Evolutionary conservation across 768 basidiomycete genomes (phyloP).

Genomic region (Tricholoma furcatifolium): DNA sequence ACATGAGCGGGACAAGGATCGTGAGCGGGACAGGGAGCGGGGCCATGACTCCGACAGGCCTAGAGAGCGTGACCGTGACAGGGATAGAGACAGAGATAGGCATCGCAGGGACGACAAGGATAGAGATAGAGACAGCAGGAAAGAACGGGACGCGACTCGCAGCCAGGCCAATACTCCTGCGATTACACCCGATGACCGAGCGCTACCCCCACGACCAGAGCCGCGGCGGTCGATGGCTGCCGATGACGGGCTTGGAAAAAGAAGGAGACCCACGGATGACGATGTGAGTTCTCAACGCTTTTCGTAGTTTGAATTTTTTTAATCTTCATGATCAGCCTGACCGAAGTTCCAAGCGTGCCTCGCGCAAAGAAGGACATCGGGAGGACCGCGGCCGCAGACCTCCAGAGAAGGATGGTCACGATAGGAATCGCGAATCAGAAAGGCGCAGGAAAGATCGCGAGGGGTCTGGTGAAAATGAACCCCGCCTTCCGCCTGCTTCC

Average conservation of each 20-base stretch:
- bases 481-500: slow-evolving; percentile 29
- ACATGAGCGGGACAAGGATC: slow-evolving; percentile 56
- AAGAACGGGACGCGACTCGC: slow-evolving; percentile 53
- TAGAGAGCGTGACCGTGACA: slow-evolving; percentile 51
- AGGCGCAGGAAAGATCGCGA: slow-evolving; percentile 71
- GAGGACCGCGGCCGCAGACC: slow-evolving; percentile 70
- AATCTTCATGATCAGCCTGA: slow-evolving; percentile 49
- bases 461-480: slow-evolving; percentile 45
- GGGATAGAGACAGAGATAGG: slow-evolving; percentile 45
- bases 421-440: slow-evolving; percentile 63
- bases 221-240: slow-evolving; percentile 46
- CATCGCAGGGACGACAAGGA: slow-evolving; percentile 35
- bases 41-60: slow-evolving; percentile 50
- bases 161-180: slow-evolving; percentile 32
- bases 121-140: slow-evolving; percentile 53
- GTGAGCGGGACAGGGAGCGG: slow-evolving; percentile 43
- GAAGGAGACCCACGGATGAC: slow-evolving; percentile 67
- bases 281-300: slow-evolving; percentile 51
- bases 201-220: slow-evolving; percentile 59
- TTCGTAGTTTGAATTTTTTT: slow-evolving; percentile 14
- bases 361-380: slow-evolving; percentile 74
- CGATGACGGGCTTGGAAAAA: slow-evolving; percentile 71
- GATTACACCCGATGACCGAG: slow-evolving; percentile 49
- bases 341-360: slow-evolving; percentile 75
- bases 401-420: slow-evolving; percentile 67